Evolutionary conservation across 345 rosid genomes (phyloP), one percentile per base, ranked within the genome.

Genomic region (Tarenaya hassleriana): DNA sequence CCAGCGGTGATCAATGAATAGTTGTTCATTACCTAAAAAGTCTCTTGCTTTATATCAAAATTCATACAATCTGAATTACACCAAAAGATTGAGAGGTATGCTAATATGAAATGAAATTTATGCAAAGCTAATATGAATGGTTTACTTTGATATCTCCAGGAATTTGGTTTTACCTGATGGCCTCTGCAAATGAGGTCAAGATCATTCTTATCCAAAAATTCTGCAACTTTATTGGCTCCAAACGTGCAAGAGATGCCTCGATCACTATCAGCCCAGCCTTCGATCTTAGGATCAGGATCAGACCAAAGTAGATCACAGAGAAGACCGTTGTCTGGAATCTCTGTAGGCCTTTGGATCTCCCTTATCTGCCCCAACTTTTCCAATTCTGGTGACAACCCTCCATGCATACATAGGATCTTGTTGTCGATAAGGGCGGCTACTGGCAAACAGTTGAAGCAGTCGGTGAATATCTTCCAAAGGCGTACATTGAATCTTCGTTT

Each of bases 241-340:
- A 94, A 94, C 18, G 91, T 86, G 55, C 86, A 83, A 0, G 99
- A 94, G 54, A 94, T 81, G 38, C 97, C 97, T 17, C 96, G 78
- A 57, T 94, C 99, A 3, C 97, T 94, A 38, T 75, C 85, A 11
- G 71, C 73, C 96, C 97, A 88, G 4, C 99, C 96, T 50, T 82
- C 73, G 24, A 64, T 50, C 38, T 66, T 80, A 8, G 72, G 60
- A 66, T 86, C 87, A 16, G 99, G 97, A 75, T 94, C 99, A 11
- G 99, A 86, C 99, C 99, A 94, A 42, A 94, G 84, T 15, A 94
- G 77, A 62, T 94, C 99, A 32, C 99, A 94, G 13, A 94, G 87
- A 42, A 88, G 91, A 55, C 99, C 99, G 11, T 58, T 66, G 27
- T 94, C 99, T 1, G 99, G 99, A 61, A 94, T 78, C 42, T 94